A percentile compares a stretch with the other conserved stretches of the same genome.
These are phyloP conservation scores for Calycina herbarum DNA, from an alignment of 2,329 filamentous ascomycete species.

Conservation along the genomic window DNA sequence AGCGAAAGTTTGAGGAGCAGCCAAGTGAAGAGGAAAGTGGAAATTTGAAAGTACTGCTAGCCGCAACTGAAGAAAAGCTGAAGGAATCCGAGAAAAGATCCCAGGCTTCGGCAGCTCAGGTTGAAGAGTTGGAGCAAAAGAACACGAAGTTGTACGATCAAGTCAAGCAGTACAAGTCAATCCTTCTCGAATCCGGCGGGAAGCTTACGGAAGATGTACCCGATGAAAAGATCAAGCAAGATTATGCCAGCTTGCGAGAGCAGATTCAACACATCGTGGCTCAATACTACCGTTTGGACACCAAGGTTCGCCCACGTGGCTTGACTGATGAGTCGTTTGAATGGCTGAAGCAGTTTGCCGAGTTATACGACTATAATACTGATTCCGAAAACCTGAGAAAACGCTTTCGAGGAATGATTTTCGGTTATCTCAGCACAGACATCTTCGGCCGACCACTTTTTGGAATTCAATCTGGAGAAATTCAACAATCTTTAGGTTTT, in stretches of 20 bases:
- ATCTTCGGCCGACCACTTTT: not conserved
- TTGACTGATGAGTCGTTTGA: not conserved
- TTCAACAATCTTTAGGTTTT: not conserved
- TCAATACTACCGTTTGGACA: not conserved
- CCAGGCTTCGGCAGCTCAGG: not conserved
- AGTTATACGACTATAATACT: not conserved
- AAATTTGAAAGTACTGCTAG: not conserved
- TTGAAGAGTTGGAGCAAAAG: not conserved
- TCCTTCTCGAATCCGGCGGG: not conserved
- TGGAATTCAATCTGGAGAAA: not conserved
- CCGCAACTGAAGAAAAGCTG: not conserved
- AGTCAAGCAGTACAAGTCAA: not conserved
- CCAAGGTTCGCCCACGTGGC: not conserved
- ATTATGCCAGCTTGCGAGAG: not conserved
- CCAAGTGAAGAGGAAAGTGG: no score
- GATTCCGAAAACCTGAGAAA: not conserved
- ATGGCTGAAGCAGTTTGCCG: conserved; percentile 1
- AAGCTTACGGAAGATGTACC: not conserved
- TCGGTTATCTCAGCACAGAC: not conserved
- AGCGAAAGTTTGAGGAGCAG: no score
- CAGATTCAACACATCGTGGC: conserved; percentile 13
- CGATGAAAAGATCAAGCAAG: not conserved
- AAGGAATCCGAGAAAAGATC: not conserved
- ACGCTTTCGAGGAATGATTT: not conserved
- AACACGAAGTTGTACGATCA: not conserved